Conservation (phyloP, 768 basidiomycete species). For the Suillus alpinus region DNA sequence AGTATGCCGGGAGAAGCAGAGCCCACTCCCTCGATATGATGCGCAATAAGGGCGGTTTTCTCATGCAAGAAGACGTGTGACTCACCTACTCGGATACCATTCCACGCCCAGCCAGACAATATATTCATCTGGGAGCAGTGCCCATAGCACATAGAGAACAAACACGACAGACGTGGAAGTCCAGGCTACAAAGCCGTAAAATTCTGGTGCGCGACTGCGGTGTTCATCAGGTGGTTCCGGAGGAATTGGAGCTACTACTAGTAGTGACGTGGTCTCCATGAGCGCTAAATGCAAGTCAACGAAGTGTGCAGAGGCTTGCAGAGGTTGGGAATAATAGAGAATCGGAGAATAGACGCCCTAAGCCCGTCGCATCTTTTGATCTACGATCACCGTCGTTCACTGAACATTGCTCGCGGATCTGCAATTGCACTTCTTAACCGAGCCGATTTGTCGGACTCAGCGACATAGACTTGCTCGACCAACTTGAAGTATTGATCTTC, state of each 20-base stretch:
- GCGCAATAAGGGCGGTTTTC: constrained; percentile 2
- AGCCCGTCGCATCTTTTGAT: constrained; percentile 9
- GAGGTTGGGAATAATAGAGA: not conserved
- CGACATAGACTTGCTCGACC: not conserved
- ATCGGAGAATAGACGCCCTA: not conserved
- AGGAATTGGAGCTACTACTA: constrained; percentile 45
- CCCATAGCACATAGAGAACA: constrained; percentile 75
- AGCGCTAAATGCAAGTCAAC: not conserved
- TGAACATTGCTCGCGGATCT: constrained; percentile 6
- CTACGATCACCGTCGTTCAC: not conserved
- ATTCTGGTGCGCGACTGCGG: constrained; percentile 74
- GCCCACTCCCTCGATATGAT: constrained; percentile 73
- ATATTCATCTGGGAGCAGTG: constrained; percentile 69
- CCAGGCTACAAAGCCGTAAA: constrained; percentile 90
- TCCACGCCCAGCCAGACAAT: constrained; percentile 64
- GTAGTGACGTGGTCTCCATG: constrained; percentile 41
- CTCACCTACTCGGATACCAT: constrained; percentile 89
- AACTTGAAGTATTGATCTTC: not conserved
- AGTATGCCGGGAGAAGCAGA: constrained; percentile 75
- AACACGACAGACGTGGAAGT: constrained; percentile 72
- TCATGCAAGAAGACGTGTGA: not conserved
- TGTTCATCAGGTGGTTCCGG: constrained; percentile 38
- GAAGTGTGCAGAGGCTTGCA: not conserved
- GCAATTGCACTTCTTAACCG: constrained; percentile 5
- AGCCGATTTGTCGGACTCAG: constrained; percentile 13